Evolutionary conservation across 495 filamentous ascomycete genomes (phyloP).

Genomic region (Xanthoparmelia taractica): DNA sequence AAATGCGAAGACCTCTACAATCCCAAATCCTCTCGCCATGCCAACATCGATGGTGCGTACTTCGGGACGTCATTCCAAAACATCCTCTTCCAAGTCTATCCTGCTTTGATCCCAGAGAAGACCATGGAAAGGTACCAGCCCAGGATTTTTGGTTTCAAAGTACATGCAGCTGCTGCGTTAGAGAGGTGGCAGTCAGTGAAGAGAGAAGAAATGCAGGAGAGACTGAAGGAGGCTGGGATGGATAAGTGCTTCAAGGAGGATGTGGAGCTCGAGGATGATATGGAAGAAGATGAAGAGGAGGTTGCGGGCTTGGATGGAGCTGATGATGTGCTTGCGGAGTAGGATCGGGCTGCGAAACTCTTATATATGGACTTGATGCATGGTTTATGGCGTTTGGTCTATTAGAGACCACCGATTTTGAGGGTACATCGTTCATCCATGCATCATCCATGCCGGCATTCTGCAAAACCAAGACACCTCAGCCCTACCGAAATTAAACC

Average conservation of each 20-base stretch:
- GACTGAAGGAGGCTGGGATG: slow-evolving; percentile 49
- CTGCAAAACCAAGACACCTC: not conserved
- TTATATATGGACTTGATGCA: not conserved
- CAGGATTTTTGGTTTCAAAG: slow-evolving; percentile 86
- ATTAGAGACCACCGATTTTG: not conserved
- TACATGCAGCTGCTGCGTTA: slow-evolving; percentile 82
- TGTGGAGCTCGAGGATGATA: slow-evolving; percentile 42
- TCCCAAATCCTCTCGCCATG: slow-evolving; percentile 94
- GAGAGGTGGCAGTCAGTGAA: slow-evolving; percentile 81
- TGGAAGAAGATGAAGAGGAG: slow-evolving; percentile 35
- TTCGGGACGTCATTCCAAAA: slow-evolving; percentile 98
- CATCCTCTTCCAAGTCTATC: slow-evolving; percentile 97
- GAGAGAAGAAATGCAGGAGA: slow-evolving; percentile 68
- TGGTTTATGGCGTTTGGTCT: not conserved
- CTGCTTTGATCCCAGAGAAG: slow-evolving; percentile 78
- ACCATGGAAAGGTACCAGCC: slow-evolving; percentile 78
- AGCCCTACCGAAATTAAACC: not conserved
- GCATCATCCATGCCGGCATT: not conserved
- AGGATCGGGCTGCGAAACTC: not conserved
- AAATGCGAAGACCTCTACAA: slow-evolving; percentile 98
- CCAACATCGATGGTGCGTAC: slow-evolving; percentile 92
- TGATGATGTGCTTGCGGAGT: slow-evolving; percentile 30
- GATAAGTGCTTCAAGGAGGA: slow-evolving; percentile 48
- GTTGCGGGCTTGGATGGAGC: slow-evolving; percentile 30
- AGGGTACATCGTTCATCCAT: not conserved